phyloP scores from a whole-genome alignment of 257 asterid genomes.

The Anisodus tanguticus region DNA sequence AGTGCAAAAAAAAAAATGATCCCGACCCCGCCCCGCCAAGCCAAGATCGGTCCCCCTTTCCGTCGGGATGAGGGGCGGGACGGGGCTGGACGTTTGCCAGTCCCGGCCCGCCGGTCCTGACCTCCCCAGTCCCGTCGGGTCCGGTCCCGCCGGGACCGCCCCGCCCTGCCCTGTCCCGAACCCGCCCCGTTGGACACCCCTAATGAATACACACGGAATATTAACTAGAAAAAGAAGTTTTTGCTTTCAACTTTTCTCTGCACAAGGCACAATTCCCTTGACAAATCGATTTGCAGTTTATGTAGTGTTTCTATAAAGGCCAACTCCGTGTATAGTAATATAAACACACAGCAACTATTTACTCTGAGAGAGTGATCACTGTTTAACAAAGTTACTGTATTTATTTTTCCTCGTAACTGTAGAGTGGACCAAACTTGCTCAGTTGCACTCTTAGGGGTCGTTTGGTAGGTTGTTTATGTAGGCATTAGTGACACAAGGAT shows the following conservation, averaged over 20 bases:
- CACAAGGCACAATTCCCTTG: not conserved
- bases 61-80: too few species aligned
- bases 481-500: too few species aligned
- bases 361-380: constrained; percentile 3
- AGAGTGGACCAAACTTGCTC: not conserved
- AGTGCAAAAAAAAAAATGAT: too few species aligned
- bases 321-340: not conserved
- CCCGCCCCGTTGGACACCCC: too few species aligned
- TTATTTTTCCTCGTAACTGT: not conserved
- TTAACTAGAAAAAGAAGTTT: not conserved
- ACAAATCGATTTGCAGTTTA: not conserved
- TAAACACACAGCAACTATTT: not conserved
- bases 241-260: constrained; percentile 19
- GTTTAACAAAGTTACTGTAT: not conserved
- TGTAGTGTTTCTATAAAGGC: not conserved
- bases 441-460: not conserved
- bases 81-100: too few species aligned
- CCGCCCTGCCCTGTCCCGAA: too few species aligned
- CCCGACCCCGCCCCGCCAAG: too few species aligned
- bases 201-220: not conserved
- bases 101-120: too few species aligned
- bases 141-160: too few species aligned
- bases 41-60: too few species aligned
- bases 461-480: too few species aligned
- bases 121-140: too few species aligned